Evolutionary conservation across 225 moss, liverwort and hornwort genomes (phyloP).

Genomic region (Bryum argenteum): DNA sequence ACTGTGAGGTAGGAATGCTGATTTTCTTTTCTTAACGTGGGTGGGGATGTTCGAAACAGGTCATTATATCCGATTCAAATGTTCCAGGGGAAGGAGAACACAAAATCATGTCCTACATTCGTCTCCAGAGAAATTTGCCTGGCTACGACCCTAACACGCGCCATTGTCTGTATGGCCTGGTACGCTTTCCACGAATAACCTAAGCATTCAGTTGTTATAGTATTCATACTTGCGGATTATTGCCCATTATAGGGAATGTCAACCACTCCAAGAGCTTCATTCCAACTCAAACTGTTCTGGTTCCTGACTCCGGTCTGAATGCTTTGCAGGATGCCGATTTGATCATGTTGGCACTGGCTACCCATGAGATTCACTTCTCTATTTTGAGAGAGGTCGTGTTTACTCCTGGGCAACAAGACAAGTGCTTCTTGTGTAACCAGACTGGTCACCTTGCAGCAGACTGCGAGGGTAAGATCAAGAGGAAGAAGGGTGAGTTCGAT

Average conservation of each 20-base stretch:
- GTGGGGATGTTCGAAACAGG: conserved; percentile 52
- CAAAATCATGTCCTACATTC: conserved; percentile 98
- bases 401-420: conserved; percentile 95
- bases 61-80: conserved; percentile 97
- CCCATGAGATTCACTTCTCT: conserved; percentile 97
- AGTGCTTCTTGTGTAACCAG: conserved; percentile 96
- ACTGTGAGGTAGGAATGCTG: neutral
- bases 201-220: conserved; percentile 11
- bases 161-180: conserved; percentile 94
- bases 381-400: conserved; percentile 99
- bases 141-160: conserved; percentile 91
- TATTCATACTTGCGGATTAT: conserved; percentile 6
- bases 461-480: conserved; percentile 96
- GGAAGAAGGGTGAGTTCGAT: conserved; percentile 96
- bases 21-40: conserved; percentile 5
- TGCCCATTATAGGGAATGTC: neutral
- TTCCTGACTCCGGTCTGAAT: conserved; percentile 21
- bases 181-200: conserved; percentile 29
- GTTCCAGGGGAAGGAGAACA: conserved; percentile 99
- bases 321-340: conserved; percentile 89
- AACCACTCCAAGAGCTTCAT: neutral
- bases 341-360: conserved; percentile 98
- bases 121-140: conserved; percentile 89
- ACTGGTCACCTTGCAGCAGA: conserved; percentile 94
- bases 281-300: conserved; percentile 1